Conservation (phyloP, 1,284 basidiomycete species). For the Ceratobasidium sp. region DNA sequence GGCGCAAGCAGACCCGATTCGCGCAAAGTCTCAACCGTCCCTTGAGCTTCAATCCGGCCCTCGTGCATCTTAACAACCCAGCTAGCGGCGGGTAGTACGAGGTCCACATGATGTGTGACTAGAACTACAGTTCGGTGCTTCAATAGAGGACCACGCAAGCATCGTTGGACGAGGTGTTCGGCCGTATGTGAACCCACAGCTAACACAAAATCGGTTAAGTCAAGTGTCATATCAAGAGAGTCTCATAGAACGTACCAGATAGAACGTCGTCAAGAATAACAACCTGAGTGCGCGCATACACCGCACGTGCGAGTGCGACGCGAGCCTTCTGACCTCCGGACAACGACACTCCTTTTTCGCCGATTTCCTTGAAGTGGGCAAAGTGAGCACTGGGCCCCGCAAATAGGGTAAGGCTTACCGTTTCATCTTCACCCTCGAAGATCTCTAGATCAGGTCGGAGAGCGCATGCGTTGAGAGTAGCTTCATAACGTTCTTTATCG, state of each 20-base stretch:
- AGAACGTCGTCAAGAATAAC: slow-evolving; percentile 52
- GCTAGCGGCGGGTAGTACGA: slow-evolving; percentile 75
- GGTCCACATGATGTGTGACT: slow-evolving; percentile 82
- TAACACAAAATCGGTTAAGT: not conserved
- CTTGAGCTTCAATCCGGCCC: slow-evolving; percentile 33
- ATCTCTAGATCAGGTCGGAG: slow-evolving; percentile 50
- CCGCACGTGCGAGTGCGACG: slow-evolving; percentile 50
- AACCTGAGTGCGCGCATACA: slow-evolving; percentile 51
- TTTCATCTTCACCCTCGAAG: slow-evolving; percentile 51
- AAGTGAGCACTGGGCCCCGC: too few species aligned
- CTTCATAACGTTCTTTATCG: slow-evolving; percentile 55
- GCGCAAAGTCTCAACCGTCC: slow-evolving; percentile 16
- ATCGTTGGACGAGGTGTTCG: slow-evolving; percentile 73
- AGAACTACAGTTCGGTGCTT: slow-evolving; percentile 77
- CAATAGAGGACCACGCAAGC: slow-evolving; percentile 74
- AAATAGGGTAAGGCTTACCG: slow-evolving; percentile 46
- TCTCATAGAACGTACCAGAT: not conserved
- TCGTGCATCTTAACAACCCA: slow-evolving; percentile 41
- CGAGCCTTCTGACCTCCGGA: slow-evolving; percentile 33
- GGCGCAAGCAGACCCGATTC: not conserved
- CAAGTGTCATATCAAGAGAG: not conserved
- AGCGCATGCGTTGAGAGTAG: slow-evolving; percentile 53
- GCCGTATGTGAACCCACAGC: slow-evolving; percentile 76
- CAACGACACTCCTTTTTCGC: slow-evolving; percentile 41
- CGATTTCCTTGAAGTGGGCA: slow-evolving; percentile 28